Percentiles rank a stretch among this genome's conserved stretches.
These are phyloP conservation scores for Yamadazyma jaroonii DNA, from an alignment of 1,139 yeast species.

Conservation along the genomic window DNA sequence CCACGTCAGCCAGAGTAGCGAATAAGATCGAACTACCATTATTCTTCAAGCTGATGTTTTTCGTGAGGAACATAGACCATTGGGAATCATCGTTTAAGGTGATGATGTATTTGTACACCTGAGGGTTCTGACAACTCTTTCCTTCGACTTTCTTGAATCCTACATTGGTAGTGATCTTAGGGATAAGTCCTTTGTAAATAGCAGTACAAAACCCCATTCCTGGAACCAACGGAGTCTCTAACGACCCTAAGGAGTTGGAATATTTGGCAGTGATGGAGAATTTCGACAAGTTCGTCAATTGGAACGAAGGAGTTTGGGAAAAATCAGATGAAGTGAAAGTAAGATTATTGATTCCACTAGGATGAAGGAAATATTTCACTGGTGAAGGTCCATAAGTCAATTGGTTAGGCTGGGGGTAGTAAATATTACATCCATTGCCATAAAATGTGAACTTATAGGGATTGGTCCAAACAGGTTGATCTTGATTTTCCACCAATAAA, in stretches of 20 bases:
- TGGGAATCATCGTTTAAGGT: constrained; percentile 40
- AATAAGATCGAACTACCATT: constrained; percentile 7
- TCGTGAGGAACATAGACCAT: constrained; percentile 31
- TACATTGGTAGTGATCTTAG: constrained; percentile 4
- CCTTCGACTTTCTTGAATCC: constrained; percentile 38
- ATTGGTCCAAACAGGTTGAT: constrained; percentile 63
- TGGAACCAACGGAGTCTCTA: constrained; percentile 18
- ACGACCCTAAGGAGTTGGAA: constrained; percentile 9
- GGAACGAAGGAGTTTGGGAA: constrained; percentile 18
- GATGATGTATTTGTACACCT: constrained; percentile 37
- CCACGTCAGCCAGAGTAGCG: constrained; percentile 32
- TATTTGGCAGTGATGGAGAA: constrained; percentile 23
- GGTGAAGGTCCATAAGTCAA: constrained; percentile 61
- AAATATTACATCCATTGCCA: constrained; percentile 55
- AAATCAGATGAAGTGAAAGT: constrained; percentile 25
- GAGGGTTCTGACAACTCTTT: constrained; percentile 43
- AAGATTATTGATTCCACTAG: constrained; percentile 24
- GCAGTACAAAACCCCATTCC: constrained; percentile 62
- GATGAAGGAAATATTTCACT: constrained; percentile 39
- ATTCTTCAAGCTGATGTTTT: constrained; percentile 22
- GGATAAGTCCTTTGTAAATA: constrained; percentile 55
- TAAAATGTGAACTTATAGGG: constrained; percentile 60
- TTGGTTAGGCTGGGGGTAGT: constrained; percentile 52
- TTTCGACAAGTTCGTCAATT: constrained; percentile 17
- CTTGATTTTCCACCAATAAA: constrained; percentile 59